Conservation (phyloP, 140 eudicot species). For the Erigeron philadelphicus region DNA sequence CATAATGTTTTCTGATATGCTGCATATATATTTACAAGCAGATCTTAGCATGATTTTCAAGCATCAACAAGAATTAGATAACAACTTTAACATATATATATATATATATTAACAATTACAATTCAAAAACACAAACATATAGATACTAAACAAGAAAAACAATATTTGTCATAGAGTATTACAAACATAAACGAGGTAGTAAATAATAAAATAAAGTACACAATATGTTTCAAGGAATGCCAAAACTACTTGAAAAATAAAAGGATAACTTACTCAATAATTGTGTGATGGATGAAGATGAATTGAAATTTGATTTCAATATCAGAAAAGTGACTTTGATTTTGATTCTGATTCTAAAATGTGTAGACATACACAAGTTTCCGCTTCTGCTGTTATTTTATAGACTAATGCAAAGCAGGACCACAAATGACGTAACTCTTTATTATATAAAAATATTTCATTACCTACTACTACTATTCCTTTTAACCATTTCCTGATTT, state of each 20-base stretch:
- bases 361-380: constrained; percentile 37
- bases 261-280: neutral
- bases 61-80: neutral
- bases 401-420: constrained; percentile 24
- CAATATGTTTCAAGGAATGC: too few species aligned
- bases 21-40: constrained; percentile 30
- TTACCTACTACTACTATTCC: too few species aligned
- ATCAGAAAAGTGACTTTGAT: neutral
- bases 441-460: neutral
- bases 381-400: constrained; percentile 37
- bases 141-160: neutral
- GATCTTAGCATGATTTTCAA: constrained; percentile 4
- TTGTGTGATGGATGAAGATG: neutral
- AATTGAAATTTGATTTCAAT: constrained; percentile 11
- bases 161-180: neutral
- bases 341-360: constrained; percentile 18
- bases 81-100: neutral
- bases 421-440: constrained; percentile 23
- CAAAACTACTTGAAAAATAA: neutral
- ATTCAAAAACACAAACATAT: neutral
- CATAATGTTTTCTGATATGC: constrained; percentile 40
- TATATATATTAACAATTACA: too few species aligned
- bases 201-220: too few species aligned
- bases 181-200: too few species aligned
- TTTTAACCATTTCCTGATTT: neutral